Evolutionary conservation across 2,329 filamentous ascomycete genomes (phyloP).

Genomic region (Phialocephala sp.): DNA sequence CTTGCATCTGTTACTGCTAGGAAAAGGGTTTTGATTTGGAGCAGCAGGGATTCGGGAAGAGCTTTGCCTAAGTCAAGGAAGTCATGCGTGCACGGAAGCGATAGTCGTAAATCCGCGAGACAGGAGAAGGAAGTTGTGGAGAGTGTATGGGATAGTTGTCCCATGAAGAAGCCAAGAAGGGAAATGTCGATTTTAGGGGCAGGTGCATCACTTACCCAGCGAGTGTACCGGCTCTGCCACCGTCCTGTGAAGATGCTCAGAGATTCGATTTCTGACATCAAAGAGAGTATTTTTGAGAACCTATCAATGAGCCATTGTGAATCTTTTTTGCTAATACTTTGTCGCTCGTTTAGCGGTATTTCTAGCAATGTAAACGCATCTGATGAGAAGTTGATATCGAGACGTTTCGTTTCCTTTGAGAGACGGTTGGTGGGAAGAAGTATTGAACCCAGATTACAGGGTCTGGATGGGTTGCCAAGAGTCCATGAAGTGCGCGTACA

Average conservation of each 20-base stretch:
- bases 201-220: background rate
- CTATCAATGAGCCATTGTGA: background rate
- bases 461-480: background rate
- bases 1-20: constrained; percentile 9
- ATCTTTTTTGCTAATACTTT: background rate
- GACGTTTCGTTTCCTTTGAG: background rate
- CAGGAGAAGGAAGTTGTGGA: background rate
- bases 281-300: background rate
- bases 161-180: background rate
- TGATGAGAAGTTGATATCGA: background rate
- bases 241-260: background rate
- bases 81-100: constrained; percentile 6
- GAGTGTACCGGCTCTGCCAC: background rate
- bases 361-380: background rate
- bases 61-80: background rate
- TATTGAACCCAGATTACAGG: background rate
- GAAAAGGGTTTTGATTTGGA: background rate
- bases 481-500: background rate
- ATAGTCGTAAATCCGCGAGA: background rate
- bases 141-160: background rate
- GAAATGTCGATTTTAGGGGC: background rate
- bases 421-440: background rate
- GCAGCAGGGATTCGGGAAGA: background rate
- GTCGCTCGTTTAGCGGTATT: no score
- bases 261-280: background rate